Percentiles rank a stretch among this genome's conserved stretches.
phyloP scores from a whole-genome alignment of 169 alveolate genomes.

The Plasmodium chabaudi region DNA sequence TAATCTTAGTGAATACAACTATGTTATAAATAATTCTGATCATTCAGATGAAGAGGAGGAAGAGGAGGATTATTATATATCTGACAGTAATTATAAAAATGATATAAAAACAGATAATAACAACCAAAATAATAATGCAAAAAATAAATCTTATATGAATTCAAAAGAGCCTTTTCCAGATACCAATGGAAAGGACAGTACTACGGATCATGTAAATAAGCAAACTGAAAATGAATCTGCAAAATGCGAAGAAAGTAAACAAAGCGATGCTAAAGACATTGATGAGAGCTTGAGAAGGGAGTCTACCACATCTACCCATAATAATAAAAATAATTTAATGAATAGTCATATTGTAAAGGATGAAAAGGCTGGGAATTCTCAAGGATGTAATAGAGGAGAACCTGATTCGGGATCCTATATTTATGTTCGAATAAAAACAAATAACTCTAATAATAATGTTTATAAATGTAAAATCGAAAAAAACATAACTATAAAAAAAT shows the following conservation, averaged over 20 bases:
- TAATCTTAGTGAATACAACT: slow-evolving; percentile 59
- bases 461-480: slow-evolving; percentile 65
- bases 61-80: slow-evolving; percentile 24
- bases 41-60: slow-evolving; percentile 56
- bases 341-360: not conserved
- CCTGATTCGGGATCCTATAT: not conserved
- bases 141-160: not conserved
- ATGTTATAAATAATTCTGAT: slow-evolving; percentile 54
- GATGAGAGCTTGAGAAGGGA: not conserved
- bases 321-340: not conserved
- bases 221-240: not conserved
- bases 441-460: slow-evolving; percentile 18
- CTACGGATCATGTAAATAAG: too few species aligned
- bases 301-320: not conserved
- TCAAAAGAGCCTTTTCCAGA: not conserved
- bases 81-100: slow-evolving; percentile 1
- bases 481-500: slow-evolving; percentile 46
- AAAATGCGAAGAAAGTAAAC: not conserved
- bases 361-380: not conserved
- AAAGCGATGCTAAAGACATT: not conserved
- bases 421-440: slow-evolving; percentile 57
- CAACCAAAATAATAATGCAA: not conserved
- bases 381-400: not conserved
- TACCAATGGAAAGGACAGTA: too few species aligned
- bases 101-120: not conserved